Conservation (phyloP, 1,284 basidiomycete genomes). For the Athelia sp. region DNA sequence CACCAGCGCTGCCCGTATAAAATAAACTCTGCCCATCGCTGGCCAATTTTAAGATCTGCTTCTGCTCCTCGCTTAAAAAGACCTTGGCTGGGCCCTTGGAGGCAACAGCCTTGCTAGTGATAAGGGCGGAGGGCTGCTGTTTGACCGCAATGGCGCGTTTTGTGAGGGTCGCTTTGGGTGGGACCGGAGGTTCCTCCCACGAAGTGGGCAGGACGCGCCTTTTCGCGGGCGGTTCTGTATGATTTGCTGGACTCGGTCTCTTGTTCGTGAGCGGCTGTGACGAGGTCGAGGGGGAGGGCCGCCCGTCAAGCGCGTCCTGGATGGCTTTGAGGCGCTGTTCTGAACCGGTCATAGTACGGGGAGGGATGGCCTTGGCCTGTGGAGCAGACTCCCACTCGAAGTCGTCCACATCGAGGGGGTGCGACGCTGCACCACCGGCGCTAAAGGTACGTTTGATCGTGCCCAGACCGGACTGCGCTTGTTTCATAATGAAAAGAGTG, state of each 20-base stretch:
- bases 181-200: constrained; percentile 31
- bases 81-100: constrained; percentile 36
- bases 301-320: constrained; percentile 40
- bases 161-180: constrained; percentile 20
- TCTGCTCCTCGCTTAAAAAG: constrained; percentile 80
- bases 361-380: constrained; percentile 17
- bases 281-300: constrained; percentile 21
- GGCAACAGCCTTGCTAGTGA: constrained; percentile 11
- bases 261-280: constrained; percentile 35
- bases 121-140: constrained; percentile 7
- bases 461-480: constrained; percentile 4
- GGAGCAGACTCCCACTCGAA: constrained; percentile 33
- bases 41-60: constrained; percentile 75
- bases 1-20: constrained; percentile 96
- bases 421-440: constrained; percentile 4
- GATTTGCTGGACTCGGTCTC: constrained; percentile 32
- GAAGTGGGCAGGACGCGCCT: constrained; percentile 50
- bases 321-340: constrained; percentile 50
- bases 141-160: constrained; percentile 11
- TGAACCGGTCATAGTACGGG: constrained; percentile 27
- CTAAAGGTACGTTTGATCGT: constrained; percentile 15
- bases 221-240: constrained; percentile 37
- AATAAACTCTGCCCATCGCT: constrained; percentile 78
- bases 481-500: background rate
- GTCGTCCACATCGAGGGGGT: constrained; percentile 5